Evolutionary conservation across 2,329 filamentous ascomycete genomes (phyloP).

Genomic region (Didymellaceae sp.): DNA sequence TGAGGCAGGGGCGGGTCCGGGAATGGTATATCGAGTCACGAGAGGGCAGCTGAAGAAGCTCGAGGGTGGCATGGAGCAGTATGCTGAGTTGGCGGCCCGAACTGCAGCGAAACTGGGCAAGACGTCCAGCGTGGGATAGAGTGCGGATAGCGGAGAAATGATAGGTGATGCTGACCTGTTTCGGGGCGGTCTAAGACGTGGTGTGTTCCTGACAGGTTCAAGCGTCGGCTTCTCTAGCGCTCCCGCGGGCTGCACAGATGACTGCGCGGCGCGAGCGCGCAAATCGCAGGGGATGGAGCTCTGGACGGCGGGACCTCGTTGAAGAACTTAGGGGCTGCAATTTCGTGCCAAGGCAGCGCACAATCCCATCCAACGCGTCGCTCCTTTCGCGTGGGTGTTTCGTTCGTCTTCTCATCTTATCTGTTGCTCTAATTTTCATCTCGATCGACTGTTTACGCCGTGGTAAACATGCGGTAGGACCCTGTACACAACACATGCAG

Average conservation of each 20-base stretch:
- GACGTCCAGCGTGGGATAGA: neutral
- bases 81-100: slow-evolving; percentile 45
- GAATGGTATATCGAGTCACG: slow-evolving; percentile 45
- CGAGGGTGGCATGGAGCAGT: slow-evolving; percentile 49
- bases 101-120: slow-evolving; percentile 36
- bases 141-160: neutral
- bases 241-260: slow-evolving; percentile 24
- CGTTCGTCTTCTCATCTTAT: neutral
- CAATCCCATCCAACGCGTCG: slow-evolving; percentile 23
- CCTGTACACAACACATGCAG: slow-evolving; percentile 16
- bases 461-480: slow-evolving; percentile 38
- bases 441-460: slow-evolving; percentile 23
- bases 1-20: slow-evolving; percentile 55
- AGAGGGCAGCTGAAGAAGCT: slow-evolving; percentile 45
- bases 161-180: slow-evolving; percentile 4
- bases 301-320: slow-evolving; percentile 16
- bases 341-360: slow-evolving; percentile 25
- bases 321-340: slow-evolving; percentile 28
- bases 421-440: neutral
- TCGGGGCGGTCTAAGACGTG: neutral
- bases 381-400: slow-evolving; percentile 32
- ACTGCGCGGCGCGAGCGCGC: slow-evolving; percentile 22
- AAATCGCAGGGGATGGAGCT: slow-evolving; percentile 26
- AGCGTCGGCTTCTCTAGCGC: slow-evolving; percentile 25
- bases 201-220: slow-evolving; percentile 22